phyloP scores from a whole-genome alignment of 257 asterid genomes.

The Henckelia pumila region DNA sequence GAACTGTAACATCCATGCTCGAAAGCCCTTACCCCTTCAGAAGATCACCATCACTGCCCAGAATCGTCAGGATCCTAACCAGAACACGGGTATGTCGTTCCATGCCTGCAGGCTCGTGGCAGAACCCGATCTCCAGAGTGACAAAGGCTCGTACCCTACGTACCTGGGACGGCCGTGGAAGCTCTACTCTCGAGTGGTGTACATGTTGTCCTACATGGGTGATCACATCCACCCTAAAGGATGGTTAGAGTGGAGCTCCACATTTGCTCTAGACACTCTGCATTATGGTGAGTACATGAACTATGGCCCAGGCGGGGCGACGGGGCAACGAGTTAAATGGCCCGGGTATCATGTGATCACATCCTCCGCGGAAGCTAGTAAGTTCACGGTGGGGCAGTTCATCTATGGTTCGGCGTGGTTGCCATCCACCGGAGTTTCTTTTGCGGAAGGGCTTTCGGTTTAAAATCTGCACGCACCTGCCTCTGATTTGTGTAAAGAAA shows the following conservation, averaged over 20 bases:
- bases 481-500: too few species aligned
- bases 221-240: slow-evolving; percentile 27
- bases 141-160: slow-evolving; percentile 35
- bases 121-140: slow-evolving; percentile 31
- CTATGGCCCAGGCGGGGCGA: background rate
- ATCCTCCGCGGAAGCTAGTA: background rate
- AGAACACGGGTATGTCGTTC: slow-evolving; percentile 48
- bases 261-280: slow-evolving; percentile 41
- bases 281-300: background rate
- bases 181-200: slow-evolving; percentile 39
- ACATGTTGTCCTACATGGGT: slow-evolving; percentile 38
- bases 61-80: background rate
- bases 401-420: background rate
- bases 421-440: background rate
- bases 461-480: too few species aligned
- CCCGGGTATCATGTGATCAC: background rate
- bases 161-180: slow-evolving; percentile 54
- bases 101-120: slow-evolving; percentile 41
- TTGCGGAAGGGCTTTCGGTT: background rate
- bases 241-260: slow-evolving; percentile 44
- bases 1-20: background rate
- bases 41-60: background rate
- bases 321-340: background rate
- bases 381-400: background rate
- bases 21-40: background rate